A percentile compares a stretch with the other conserved stretches of the same genome.
Evolutionary conservation across 257 asterid genomes (phyloP).

Genomic region (Ophiorrhiza pumila): DNA sequence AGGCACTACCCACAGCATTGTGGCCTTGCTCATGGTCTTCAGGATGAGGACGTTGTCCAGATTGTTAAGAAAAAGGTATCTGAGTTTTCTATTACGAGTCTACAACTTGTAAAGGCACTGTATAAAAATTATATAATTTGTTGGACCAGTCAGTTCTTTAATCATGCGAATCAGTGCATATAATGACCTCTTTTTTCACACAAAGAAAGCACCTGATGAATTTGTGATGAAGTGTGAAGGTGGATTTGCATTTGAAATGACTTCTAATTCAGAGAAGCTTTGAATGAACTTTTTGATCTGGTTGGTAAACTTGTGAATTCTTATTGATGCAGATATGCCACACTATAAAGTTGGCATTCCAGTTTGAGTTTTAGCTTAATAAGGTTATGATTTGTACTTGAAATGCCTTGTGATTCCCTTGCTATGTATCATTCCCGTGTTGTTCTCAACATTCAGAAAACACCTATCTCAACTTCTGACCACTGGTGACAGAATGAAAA

Average conservation of each 20-base stretch:
- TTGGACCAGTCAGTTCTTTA: not conserved
- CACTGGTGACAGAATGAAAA: not conserved
- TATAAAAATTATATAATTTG: not conserved
- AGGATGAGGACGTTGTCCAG: conserved; percentile 97
- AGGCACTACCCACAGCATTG: conserved; percentile 98
- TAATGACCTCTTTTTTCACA: too few relatives aligned
- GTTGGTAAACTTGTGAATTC: not conserved
- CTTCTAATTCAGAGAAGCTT: not conserved
- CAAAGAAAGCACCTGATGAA: not conserved
- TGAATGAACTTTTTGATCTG: not conserved
- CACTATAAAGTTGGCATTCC: not conserved
- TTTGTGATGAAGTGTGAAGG: too few relatives aligned
- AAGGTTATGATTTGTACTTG: not conserved
- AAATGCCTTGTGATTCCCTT: not conserved
- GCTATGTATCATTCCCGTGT: not conserved
- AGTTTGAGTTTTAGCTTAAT: not conserved
- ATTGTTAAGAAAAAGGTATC: conserved; percentile 95
- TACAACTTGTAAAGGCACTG: not conserved
- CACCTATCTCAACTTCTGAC: not conserved
- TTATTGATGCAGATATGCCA: not conserved
- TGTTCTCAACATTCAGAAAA: not conserved
- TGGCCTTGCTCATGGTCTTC: conserved; percentile 80
- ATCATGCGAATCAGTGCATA: not conserved
- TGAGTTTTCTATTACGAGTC: not conserved
- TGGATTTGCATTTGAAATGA: too few relatives aligned